Conservation (phyloP, 1,139 yeast species). For the Geotrichum fermentans region DNA sequence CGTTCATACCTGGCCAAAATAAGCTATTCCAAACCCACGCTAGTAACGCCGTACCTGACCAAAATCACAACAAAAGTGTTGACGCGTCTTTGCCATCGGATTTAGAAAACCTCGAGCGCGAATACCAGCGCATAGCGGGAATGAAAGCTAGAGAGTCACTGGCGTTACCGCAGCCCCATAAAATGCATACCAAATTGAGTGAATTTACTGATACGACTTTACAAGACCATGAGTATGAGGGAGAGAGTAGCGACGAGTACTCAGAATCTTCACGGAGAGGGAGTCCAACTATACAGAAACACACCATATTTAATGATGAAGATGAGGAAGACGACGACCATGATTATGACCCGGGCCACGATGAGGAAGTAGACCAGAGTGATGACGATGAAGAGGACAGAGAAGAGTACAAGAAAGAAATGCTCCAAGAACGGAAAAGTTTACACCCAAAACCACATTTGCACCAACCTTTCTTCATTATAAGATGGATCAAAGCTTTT, state of each 20-base stretch:
- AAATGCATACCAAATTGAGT: too few relatives aligned
- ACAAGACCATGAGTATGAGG: neutral
- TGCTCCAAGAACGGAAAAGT: neutral
- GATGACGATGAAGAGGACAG: conserved; percentile 9
- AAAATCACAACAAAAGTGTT: neutral
- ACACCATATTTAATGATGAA: conserved; percentile 6
- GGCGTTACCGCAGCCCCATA: too few relatives aligned
- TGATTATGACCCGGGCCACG: conserved; percentile 1
- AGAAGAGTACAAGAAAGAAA: conserved; percentile 2
- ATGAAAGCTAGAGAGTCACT: too few relatives aligned
- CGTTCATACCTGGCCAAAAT: conserved; percentile 2
- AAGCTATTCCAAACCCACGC: neutral
- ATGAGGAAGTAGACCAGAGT: conserved; percentile 3
- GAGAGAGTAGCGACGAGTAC: neutral
- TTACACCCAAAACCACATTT: conserved; percentile 2
- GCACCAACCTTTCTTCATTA: neutral
- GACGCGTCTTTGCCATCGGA: neutral
- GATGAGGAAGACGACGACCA: conserved; percentile 5
- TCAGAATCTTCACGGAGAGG: neutral
- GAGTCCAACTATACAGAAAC: neutral
- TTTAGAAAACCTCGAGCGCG: conserved; percentile 9
- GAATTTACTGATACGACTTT: too few relatives aligned
- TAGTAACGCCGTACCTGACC: neutral
- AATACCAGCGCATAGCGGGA: conserved; percentile 12
- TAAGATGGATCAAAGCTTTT: neutral